phyloP scores from a whole-genome alignment of 352 stramenopile species.

The Pythium oligandrum region DNA sequence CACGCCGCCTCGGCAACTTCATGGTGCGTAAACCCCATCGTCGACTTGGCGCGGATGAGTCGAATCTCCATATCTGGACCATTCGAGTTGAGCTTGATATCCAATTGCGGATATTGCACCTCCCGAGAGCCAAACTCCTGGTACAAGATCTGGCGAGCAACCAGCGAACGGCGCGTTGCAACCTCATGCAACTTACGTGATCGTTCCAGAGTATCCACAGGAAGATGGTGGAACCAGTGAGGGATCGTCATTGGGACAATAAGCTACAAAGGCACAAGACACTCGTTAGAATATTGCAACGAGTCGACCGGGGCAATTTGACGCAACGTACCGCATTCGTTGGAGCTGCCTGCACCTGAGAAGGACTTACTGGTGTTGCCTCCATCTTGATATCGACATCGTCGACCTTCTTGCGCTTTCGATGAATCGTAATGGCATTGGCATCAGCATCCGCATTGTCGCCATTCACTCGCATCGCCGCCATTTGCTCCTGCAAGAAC shows the following conservation, averaged over 20 bases:
- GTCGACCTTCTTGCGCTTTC: constrained; percentile 70
- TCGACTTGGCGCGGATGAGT: constrained; percentile 53
- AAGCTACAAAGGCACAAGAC: constrained; percentile 16
- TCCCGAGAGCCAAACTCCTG: constrained; percentile 39
- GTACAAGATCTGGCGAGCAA: constrained; percentile 46
- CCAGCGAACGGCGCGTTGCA: constrained; percentile 43
- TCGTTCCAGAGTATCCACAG: constrained; percentile 55
- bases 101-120: constrained; percentile 53
- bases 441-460: constrained; percentile 23
- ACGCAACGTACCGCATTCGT: constrained; percentile 11
- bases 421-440: constrained; percentile 56
- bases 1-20: constrained; percentile 64
- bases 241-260: constrained; percentile 31
- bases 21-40: constrained; percentile 50
- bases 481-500: constrained; percentile 78
- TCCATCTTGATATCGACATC: constrained; percentile 16
- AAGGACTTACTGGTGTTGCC: too few relatives aligned
- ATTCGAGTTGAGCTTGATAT: constrained; percentile 80
- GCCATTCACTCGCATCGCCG: constrained; percentile 40
- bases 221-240: constrained; percentile 62
- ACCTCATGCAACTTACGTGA: constrained; percentile 45
- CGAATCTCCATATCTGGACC: constrained; percentile 80
- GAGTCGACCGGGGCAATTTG: too few relatives aligned
- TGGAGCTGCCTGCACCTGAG: too few relatives aligned
- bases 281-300: constrained; percentile 1